These are phyloP conservation scores for Jamesozyma piceae DNA, from an alignment of 805 yeast species.

Conservation along the genomic window DNA sequence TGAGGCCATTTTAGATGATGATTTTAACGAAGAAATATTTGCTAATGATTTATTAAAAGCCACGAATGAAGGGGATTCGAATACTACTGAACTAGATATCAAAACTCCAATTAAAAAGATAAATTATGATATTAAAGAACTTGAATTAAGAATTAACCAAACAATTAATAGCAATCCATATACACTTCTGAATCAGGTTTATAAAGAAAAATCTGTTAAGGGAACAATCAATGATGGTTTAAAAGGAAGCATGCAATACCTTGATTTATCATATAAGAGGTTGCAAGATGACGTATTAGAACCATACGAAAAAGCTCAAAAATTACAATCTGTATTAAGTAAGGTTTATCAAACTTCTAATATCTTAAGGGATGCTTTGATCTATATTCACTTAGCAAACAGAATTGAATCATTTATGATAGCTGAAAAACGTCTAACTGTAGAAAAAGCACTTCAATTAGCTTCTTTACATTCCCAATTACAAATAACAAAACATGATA, in stretches of 20 bases:
- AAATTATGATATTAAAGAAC: constrained; percentile 22
- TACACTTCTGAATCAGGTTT: constrained; percentile 18
- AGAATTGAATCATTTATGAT: constrained; percentile 12
- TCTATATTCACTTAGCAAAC: constrained; percentile 21
- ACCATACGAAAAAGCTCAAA: constrained; percentile 25
- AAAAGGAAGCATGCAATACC: constrained; percentile 20
- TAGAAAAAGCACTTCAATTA: constrained; percentile 13
- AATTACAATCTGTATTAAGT: constrained; percentile 23
- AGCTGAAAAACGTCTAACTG: constrained; percentile 3
- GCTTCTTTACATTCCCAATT: constrained; percentile 23
- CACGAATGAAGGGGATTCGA: constrained; percentile 13
- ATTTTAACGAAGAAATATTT: constrained; percentile 16
- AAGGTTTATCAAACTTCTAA: constrained; percentile 29
- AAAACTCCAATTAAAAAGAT: constrained; percentile 26
- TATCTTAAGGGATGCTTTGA: constrained; percentile 23
- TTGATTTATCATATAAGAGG: constrained; percentile 26
- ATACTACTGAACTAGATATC: constrained; percentile 17
- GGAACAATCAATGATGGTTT: constrained; percentile 11
- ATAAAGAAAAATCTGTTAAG: constrained; percentile 12
- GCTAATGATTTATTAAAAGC: constrained; percentile 21
- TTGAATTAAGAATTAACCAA: constrained; percentile 17
- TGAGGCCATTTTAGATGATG: constrained; percentile 16
- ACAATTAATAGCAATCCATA: constrained; percentile 18
- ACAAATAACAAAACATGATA: constrained; percentile 17
- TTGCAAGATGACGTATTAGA: constrained; percentile 21